Conservation (phyloP, 371 early-diverging fungal species). For the Mucor sp. region DNA sequence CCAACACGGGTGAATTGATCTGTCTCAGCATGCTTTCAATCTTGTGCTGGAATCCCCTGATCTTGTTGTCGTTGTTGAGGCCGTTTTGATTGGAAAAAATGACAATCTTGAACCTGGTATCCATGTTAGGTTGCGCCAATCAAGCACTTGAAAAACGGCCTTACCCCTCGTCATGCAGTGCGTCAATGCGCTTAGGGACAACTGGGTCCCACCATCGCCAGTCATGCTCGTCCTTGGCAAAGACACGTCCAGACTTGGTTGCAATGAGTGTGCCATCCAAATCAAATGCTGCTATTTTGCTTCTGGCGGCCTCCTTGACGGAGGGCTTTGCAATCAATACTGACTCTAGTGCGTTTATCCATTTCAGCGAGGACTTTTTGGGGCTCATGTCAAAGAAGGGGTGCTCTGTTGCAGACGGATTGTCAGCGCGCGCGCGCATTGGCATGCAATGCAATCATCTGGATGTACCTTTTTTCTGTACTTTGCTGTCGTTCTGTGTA, state of each 20-base stretch:
- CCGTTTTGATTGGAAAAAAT: conserved; percentile 79
- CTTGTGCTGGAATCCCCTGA: conserved; percentile 56
- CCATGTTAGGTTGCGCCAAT: not conserved
- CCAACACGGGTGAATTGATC: conserved; percentile 54
- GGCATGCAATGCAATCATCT: not conserved
- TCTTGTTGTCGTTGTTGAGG: conserved; percentile 39
- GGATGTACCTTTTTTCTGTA: conserved; percentile 7
- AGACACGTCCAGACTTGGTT: conserved; percentile 63
- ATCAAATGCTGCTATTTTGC: conserved; percentile 83
- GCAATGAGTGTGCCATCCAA: conserved; percentile 78
- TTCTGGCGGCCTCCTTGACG: conserved; percentile 7
- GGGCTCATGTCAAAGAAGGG: conserved; percentile 27
- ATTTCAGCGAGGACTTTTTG: conserved; percentile 4
- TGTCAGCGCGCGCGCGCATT: not conserved
- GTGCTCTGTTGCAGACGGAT: conserved; percentile 2
- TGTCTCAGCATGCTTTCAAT: conserved; percentile 44
- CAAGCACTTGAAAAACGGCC: too few species aligned
- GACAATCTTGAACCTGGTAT: conserved; percentile 63
- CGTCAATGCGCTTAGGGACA: conserved; percentile 56
- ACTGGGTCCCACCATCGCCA: conserved; percentile 73
- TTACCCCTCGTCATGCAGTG: conserved; percentile 65
- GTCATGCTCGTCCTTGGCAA: conserved; percentile 73
- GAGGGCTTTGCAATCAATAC: conserved; percentile 23
- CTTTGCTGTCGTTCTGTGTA: not conserved
- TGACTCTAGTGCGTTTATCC: conserved; percentile 13